Base-by-base conservation (phyloP, 192 early-diverging fungal genomes). In the Podila clonocystis region DNA sequence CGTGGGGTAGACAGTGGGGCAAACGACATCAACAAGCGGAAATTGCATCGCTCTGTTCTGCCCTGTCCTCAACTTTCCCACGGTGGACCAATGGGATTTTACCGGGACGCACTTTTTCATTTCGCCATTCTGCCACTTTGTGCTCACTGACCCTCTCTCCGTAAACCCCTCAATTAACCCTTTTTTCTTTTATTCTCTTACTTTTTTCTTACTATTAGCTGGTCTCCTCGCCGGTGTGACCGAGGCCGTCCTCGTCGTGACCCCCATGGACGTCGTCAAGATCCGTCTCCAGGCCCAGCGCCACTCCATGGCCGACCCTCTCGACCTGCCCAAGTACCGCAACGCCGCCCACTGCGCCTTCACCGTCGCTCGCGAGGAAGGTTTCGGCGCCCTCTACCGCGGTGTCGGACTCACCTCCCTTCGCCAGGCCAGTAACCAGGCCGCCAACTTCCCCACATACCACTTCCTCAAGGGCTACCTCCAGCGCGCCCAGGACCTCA, bases 181-280 rank as follows among this genome's bases (percentile, higher is more conserved):
- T 31, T 65, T 49, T 61, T 45, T 69, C n/a, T 11, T 61, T 24
- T 24, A 9, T 34, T 74, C 52, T 48, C 17, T 15, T 29, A 26
- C 61, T 49, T 61, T 34, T 60, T 22, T 20, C 59, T 29, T 17
- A 15, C n/a, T 65, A 50, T 55, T 84, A 92, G 96, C 97, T 41
- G 97, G 97, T 73, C 87, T 98, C 57, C 89, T 89, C 50, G 97
- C 97, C 22, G 97, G 97, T 80, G 87, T 91, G 9, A 99, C 97
- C 26, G 97, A 99, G 84, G 94, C 96, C 19, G 91, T 99, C 5
- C 63, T 95, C 24, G 97, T 98, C 49, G 97, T 98, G 24, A 98
- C 97, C 5, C 97, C 97, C 26, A 98, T 99, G 97, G 97, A 99
- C 66, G 95, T 99, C 29, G 94, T 99, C 86, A 99, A 99, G 87